These are phyloP conservation scores for Ampelocalamus luodianensis DNA, from an alignment of 176 grass and related monocot species.

Conservation along the genomic window DNA sequence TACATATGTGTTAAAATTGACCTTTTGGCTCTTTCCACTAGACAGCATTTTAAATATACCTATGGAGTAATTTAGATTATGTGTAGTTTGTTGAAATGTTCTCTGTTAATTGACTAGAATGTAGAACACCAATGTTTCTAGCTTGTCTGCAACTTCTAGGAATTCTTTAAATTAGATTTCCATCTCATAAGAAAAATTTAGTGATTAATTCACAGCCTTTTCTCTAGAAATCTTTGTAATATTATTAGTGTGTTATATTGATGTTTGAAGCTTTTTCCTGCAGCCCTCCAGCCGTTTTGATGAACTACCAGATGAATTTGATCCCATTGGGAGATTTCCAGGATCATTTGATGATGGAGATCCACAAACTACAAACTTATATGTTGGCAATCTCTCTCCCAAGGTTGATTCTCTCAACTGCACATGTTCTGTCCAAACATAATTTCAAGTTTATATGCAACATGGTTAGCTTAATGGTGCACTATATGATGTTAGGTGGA, in stretches of 20 bases:
- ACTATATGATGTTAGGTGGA: constrained; percentile 71
- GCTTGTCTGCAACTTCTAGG: neutral
- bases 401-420: constrained; percentile 59
- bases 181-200: constrained; percentile 24
- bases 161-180: neutral
- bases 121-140: neutral
- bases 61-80: constrained; percentile 10
- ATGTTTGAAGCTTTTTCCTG: constrained; percentile 38
- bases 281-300: constrained; percentile 88
- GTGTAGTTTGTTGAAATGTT: constrained; percentile 30
- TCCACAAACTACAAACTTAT: constrained; percentile 98
- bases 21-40: constrained; percentile 30
- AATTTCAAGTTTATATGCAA: constrained; percentile 21
- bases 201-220: constrained; percentile 13
- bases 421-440: constrained; percentile 16
- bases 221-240: constrained; percentile 34
- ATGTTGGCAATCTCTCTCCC: constrained; percentile 94
- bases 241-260: constrained; percentile 34
- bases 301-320: constrained; percentile 88
- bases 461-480: constrained; percentile 26
- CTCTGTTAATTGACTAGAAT: constrained; percentile 14
- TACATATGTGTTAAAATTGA: constrained; percentile 10
- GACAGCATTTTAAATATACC: neutral
- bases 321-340: constrained; percentile 77
- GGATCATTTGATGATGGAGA: constrained; percentile 99